Base-by-base conservation (phyloP, 1,284 basidiomycete genomes). In the Neonothopanus nambi region DNA sequence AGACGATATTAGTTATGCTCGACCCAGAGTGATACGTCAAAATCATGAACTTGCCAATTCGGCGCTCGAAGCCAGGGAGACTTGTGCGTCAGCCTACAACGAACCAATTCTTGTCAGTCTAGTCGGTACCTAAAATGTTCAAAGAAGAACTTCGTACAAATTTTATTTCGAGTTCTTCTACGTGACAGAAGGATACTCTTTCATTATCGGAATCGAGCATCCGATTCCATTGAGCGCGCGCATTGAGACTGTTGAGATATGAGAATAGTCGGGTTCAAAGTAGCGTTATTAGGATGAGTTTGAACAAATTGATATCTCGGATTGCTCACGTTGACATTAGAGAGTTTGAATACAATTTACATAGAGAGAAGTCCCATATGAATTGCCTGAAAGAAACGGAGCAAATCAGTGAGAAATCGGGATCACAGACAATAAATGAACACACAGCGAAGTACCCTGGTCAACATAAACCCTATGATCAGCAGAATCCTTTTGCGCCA, bases 291-390 rank as follows among this genome's bases (percentile, higher is more conserved):
- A 24, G 17, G 18, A 24, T 36, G 17, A 38, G n/a, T n/a, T n/a
- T n/a, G n/a, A n/a, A n/a, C n/a, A n/a, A n/a, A n/a, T n/a, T n/a
- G n/a, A n/a, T n/a, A n/a, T n/a, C n/a, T n/a, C n/a, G n/a, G n/a
- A n/a, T 28, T 28, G 26, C 43, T 3, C 23, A 54, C 52, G 40
- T 41, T 35, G 52, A 48, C 9, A 54, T 45, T 38, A 54, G 18
- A 28, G 46, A 48, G 40, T 54, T 54, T 38, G 39, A 42, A 30
- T 54, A 54, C 11, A 48, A 30, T 17, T 54, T 53, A 11, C 37
- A 47, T 4, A 52, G 43, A 39, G 51, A 53, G 12, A 47, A 35
- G 26, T 46, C 51, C 52, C 52, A 54, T 18, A 54, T 37, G 39
- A 54, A 41, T 48, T 54, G 44, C 33, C 52, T 54, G 21, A 20